Percentiles rank a stretch among this genome's conserved stretches.
phyloP scores from a whole-genome alignment of 2,329 filamentous ascomycete species.

The Epichloe elymi region DNA sequence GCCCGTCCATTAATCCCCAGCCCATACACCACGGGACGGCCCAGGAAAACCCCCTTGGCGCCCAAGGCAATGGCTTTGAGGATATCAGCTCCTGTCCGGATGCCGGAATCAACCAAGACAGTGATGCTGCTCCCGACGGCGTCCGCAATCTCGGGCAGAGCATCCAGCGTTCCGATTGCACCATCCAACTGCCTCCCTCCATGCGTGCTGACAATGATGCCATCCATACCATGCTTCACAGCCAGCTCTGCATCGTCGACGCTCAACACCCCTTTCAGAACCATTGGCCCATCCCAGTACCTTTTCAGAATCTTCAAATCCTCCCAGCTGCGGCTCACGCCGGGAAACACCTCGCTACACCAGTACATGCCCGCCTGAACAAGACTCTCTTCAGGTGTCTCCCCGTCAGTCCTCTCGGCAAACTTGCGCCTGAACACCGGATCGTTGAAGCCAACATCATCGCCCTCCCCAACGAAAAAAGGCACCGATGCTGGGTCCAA shows the following conservation, averaged over 20 bases:
- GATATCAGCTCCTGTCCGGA: constrained; percentile 26
- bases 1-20: constrained; percentile 22
- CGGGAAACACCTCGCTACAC: constrained; percentile 37
- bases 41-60: constrained; percentile 29
- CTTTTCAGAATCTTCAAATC: constrained; percentile 44
- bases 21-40: constrained; percentile 26
- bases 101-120: constrained; percentile 36
- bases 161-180: constrained; percentile 36
- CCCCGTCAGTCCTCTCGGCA: constrained; percentile 26
- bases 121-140: constrained; percentile 45
- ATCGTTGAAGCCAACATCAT: constrained; percentile 51
- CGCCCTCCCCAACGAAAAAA: constrained; percentile 45
- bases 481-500: constrained; percentile 50
- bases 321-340: constrained; percentile 40
- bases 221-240: constrained; percentile 23
- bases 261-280: constrained; percentile 28
- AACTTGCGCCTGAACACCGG: constrained; percentile 40
- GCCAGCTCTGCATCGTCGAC: constrained; percentile 27
- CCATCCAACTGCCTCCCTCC: constrained; percentile 30
- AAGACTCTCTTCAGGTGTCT: constrained; percentile 33
- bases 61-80: constrained; percentile 28
- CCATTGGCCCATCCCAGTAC: constrained; percentile 43
- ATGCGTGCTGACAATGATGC: constrained; percentile 29
- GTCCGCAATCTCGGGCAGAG: constrained; percentile 31
- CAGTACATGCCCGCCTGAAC: constrained; percentile 38